These are phyloP conservation scores for Aspergillus sp. DNA, from an alignment of 2,329 filamentous ascomycete genomes.

Conservation along the genomic window DNA sequence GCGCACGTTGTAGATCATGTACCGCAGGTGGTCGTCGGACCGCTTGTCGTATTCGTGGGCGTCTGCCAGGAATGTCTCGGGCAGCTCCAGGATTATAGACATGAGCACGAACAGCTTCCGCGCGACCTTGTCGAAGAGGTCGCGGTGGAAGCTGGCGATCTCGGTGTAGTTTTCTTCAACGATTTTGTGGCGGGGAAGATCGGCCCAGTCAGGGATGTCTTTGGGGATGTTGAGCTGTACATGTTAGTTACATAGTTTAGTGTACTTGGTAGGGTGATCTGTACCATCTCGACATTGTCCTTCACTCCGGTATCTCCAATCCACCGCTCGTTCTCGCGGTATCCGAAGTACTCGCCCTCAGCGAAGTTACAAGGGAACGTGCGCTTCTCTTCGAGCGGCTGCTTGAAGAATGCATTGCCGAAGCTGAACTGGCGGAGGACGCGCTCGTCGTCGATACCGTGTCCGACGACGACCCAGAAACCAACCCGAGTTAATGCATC, in stretches of 20 bases:
- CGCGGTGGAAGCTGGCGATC: conserved; percentile 56
- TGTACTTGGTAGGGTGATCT: background rate
- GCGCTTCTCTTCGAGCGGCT: conserved; percentile 10
- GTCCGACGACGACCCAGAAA: conserved; percentile 29
- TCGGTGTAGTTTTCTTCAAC: conserved; percentile 53
- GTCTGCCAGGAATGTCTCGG: conserved; percentile 56
- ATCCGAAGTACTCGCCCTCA: conserved; percentile 34
- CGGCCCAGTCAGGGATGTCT: conserved; percentile 10
- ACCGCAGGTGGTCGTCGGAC: conserved; percentile 60
- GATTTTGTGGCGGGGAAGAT: conserved; percentile 35
- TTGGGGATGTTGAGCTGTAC: conserved; percentile 10
- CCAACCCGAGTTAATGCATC: conserved; percentile 48
- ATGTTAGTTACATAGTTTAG: background rate
- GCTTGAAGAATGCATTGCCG: conserved; percentile 36
- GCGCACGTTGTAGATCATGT: conserved; percentile 59
- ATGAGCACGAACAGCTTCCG: conserved; percentile 57
- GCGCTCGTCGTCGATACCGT: conserved; percentile 23
- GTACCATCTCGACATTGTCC: conserved; percentile 39
- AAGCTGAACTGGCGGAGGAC: conserved; percentile 30
- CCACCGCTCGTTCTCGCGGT: conserved; percentile 35
- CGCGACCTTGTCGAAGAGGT: conserved; percentile 56
- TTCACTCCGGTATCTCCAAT: conserved; percentile 30
- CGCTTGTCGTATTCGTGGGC: conserved; percentile 58
- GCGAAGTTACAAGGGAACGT: conserved; percentile 28
- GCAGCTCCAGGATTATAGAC: conserved; percentile 60